Percentiles rank a stretch among this genome's conserved stretches.
phyloP scores from a whole-genome alignment of 148 eudicot genomes.

The Rhododendron mucronatum region DNA sequence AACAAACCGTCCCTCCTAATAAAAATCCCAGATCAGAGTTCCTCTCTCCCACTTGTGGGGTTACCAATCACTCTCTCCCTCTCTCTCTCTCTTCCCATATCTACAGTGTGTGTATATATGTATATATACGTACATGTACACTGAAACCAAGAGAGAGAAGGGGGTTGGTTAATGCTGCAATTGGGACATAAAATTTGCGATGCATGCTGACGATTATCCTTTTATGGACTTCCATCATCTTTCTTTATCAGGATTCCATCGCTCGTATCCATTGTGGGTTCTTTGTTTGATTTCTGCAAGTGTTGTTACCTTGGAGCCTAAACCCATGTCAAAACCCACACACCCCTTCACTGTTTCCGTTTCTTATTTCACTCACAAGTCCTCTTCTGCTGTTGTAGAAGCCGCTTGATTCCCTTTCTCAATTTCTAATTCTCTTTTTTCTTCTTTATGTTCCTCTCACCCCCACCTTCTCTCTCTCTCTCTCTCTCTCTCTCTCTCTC shows the following conservation, averaged over 20 bases:
- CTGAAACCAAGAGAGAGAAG: neutral
- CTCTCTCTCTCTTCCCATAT: neutral
- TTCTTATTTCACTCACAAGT: neutral
- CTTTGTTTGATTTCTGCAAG: slow-evolving; percentile 5
- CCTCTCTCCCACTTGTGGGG: neutral
- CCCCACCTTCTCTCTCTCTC: neutral
- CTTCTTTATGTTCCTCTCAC: neutral
- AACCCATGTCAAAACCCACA: slow-evolving; percentile 9
- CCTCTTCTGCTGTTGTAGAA: slow-evolving; percentile 3
- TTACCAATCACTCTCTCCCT: neutral
- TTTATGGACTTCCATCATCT: neutral
- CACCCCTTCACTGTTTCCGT: neutral
- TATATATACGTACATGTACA: no score
- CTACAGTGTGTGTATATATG: neutral
- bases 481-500: neutral
- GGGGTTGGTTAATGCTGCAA: neutral
- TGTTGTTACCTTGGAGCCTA: neutral
- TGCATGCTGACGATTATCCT: neutral
- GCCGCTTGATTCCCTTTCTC: slow-evolving; percentile 1
- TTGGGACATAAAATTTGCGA: neutral
- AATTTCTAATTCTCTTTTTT: neutral
- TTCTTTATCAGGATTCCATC: neutral
- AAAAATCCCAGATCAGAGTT: neutral
- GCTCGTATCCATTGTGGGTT: neutral
- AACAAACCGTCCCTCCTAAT: neutral